Evolutionary conservation across 768 basidiomycete genomes (phyloP).

Genomic region (Auricularia auricula-judae): DNA sequence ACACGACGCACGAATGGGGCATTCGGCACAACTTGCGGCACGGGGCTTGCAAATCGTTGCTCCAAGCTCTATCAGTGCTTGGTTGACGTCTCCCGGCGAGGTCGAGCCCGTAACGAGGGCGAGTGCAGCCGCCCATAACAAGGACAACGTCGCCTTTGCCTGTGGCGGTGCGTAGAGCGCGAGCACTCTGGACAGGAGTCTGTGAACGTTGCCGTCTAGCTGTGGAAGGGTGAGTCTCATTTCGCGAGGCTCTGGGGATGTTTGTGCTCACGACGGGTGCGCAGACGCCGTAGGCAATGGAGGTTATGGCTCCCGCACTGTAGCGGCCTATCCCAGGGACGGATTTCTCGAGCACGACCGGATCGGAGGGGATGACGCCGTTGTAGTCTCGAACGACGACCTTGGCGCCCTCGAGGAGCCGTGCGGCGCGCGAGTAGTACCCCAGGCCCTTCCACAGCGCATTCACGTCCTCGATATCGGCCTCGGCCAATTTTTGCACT

Average conservation of each 20-base stretch:
- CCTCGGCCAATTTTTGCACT: slow-evolving; percentile 56
- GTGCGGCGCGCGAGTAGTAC: slow-evolving; percentile 79
- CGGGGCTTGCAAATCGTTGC: slow-evolving; percentile 86
- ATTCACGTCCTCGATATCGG: slow-evolving; percentile 78
- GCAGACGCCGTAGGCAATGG: slow-evolving; percentile 78
- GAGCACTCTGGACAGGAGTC: slow-evolving; percentile 72
- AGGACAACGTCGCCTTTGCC: slow-evolving; percentile 61
- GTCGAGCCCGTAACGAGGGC: slow-evolving; percentile 49
- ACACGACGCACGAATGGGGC: slow-evolving; percentile 65
- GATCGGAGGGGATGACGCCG: slow-evolving; percentile 71
- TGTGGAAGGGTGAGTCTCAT: slow-evolving; percentile 17
- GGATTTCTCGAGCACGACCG: slow-evolving; percentile 66
- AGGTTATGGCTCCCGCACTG: slow-evolving; percentile 74
- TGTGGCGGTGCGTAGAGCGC: slow-evolving; percentile 78
- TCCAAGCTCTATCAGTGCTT: slow-evolving; percentile 90
- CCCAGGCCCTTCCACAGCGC: slow-evolving; percentile 85
- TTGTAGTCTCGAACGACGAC: slow-evolving; percentile 54
- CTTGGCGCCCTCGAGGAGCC: slow-evolving; percentile 74
- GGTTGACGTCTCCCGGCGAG: slow-evolving; percentile 75
- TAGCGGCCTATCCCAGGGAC: slow-evolving; percentile 86
- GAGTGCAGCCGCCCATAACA: slow-evolving; percentile 73
- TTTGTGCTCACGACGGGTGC: slow-evolving; percentile 64
- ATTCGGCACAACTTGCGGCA: slow-evolving; percentile 60
- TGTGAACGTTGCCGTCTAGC: slow-evolving; percentile 87
- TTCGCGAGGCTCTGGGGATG: not conserved